Base-by-base conservation (phyloP, 495 filamentous ascomycete genomes). In the Tuber melanosporum region DNA sequence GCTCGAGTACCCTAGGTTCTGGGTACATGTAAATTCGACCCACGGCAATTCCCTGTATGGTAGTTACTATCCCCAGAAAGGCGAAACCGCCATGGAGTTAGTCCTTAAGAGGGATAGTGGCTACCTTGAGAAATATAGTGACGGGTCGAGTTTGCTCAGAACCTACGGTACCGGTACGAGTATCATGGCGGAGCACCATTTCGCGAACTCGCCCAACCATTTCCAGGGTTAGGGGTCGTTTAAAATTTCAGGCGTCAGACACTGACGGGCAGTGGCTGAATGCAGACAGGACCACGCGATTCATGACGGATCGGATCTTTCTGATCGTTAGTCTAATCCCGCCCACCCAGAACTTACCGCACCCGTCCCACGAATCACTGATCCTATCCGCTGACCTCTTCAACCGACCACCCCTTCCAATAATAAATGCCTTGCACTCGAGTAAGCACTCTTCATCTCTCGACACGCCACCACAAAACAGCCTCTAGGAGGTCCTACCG, bases 201-300 rank as follows among this genome's bases (percentile, higher is more conserved):
- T 17, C n/a, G 10, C 57, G 14, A 32, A 66, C 17, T 66, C 3
- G 57, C 10, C 26, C 57, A 32, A 66, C 57, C 57, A 66, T 1
- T 17, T 66, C 10, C 10, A 66, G 57, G 57, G 57, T 32, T 66
- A 66, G 57, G 57, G 57, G 14, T 32, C n/a, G n/a, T 66, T 32
- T 66, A 15, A 62, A 22, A 15, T 32, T 66, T 32, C 2, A 66
- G 57, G 57, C 57, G 26, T 32, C 57, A 66, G 26, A 6, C 26
- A 66, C 57, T 66, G 57, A 66, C 57, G 57, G 57, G 57, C n/a
- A 66, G 57, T 66, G 57, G 57, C 57, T 32, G 57, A 66, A 32
- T 66, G 1, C 57, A 66, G 57, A 66, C 57, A 32, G 12, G 26
- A 1, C n/a, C 57, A 66, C 57, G 57, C 57, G 57, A 66, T 66